Percentiles rank a stretch among this genome's conserved stretches.
These are phyloP conservation scores for Talaromyces thailandensis DNA, from an alignment of 495 filamentous ascomycete species.

Conservation along the genomic window DNA sequence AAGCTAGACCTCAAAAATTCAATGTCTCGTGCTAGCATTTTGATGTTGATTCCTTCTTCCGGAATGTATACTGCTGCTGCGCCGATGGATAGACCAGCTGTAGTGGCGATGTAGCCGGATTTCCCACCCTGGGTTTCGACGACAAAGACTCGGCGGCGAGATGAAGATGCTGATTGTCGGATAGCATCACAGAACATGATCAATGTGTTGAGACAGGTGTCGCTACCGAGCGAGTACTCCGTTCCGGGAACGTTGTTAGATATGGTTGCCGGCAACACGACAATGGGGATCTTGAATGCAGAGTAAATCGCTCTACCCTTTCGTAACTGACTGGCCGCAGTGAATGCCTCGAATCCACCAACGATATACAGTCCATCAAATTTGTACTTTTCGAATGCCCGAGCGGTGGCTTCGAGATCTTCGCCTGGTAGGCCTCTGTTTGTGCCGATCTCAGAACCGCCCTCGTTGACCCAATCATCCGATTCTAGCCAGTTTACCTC, in stretches of 20 bases:
- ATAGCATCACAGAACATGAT: slow-evolving; percentile 95
- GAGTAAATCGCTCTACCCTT: slow-evolving; percentile 68
- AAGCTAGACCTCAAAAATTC: slow-evolving; percentile 83
- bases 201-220: slow-evolving; percentile 96
- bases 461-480: slow-evolving; percentile 90
- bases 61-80: slow-evolving; percentile 96
- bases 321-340: slow-evolving; percentile 77
- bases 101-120: slow-evolving; percentile 88
- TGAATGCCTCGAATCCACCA: slow-evolving; percentile 96
- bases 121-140: slow-evolving; percentile 95
- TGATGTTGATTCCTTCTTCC: slow-evolving; percentile 89
- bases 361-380: slow-evolving; percentile 90
- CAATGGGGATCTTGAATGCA: slow-evolving; percentile 88
- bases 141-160: slow-evolving; percentile 87
- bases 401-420: slow-evolving; percentile 73
- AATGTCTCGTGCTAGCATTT: slow-evolving; percentile 88
- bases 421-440: slow-evolving; percentile 87
- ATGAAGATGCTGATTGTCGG: slow-evolving; percentile 90
- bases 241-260: slow-evolving; percentile 98
- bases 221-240: slow-evolving; percentile 92
- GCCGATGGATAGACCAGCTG: slow-evolving; percentile 81
- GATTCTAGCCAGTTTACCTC: slow-evolving; percentile 87
- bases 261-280: slow-evolving; percentile 89
- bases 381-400: slow-evolving; percentile 73
- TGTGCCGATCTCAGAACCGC: slow-evolving; percentile 95